Conservation (phyloP, 345 rosid species). For the Viola odorata region DNA sequence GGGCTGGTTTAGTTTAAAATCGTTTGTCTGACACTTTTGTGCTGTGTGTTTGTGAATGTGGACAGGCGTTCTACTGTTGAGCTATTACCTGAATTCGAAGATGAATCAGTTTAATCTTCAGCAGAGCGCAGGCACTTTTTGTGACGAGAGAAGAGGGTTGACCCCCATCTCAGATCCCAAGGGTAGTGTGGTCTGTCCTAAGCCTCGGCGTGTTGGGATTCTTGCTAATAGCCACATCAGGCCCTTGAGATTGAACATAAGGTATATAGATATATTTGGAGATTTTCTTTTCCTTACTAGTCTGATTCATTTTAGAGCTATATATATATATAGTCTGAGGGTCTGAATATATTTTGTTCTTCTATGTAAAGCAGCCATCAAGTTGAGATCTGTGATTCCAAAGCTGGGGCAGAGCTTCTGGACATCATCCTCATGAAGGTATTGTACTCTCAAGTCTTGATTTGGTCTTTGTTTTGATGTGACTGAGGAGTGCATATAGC, state of each 20-base stretch:
- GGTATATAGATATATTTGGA: conserved; percentile 28
- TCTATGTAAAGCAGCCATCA: conserved; percentile 39
- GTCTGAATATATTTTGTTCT: neutral
- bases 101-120: conserved; percentile 74
- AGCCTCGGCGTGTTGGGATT: conserved; percentile 64
- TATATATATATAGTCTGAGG: no score
- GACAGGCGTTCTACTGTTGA: conserved; percentile 49
- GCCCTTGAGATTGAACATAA: conserved; percentile 46
- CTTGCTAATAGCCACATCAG: conserved; percentile 32
- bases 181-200: conserved; percentile 76
- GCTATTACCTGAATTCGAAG: conserved; percentile 27
- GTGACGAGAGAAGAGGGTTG: conserved; percentile 49
- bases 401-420: conserved; percentile 72
- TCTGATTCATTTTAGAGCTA: neutral
- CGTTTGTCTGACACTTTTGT: neutral
- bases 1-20: neutral
- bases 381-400: conserved; percentile 49
- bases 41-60: neutral
- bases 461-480: neutral
- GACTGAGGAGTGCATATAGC: neutral
- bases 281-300: neutral
- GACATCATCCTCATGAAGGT: conserved; percentile 84
- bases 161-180: conserved; percentile 39
- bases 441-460: neutral
- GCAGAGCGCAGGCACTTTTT: conserved; percentile 57